These are phyloP conservation scores for Sparassis latifolia DNA, from an alignment of 1,284 basidiomycete species.

Conservation along the genomic window DNA sequence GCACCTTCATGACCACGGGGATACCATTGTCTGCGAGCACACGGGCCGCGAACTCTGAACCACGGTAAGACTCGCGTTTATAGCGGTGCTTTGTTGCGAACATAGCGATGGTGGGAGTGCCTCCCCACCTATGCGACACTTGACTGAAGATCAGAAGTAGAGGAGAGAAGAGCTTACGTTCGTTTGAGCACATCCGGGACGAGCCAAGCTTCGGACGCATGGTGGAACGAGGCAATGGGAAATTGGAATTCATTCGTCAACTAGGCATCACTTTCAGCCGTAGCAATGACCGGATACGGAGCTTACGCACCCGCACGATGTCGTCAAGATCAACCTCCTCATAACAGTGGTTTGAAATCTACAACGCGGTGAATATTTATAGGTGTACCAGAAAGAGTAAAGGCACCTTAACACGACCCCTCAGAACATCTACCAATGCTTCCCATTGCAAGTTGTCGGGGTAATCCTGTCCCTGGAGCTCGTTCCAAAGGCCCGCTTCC, in stretches of 20 bases:
- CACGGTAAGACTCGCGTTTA: constrained; percentile 83
- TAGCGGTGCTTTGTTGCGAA: constrained; percentile 65
- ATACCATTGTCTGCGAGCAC: constrained; percentile 73
- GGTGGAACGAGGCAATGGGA: constrained; percentile 78
- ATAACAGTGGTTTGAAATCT: constrained; percentile 73
- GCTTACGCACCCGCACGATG: constrained; percentile 55
- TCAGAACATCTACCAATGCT: constrained; percentile 79
- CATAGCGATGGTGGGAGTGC: constrained; percentile 68
- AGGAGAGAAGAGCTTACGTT: constrained; percentile 37
- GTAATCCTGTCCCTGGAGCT: constrained; percentile 47
- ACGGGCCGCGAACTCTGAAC: constrained; percentile 77
- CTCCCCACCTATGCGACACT: constrained; percentile 19
- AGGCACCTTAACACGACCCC: constrained; percentile 66
- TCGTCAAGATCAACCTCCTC: constrained; percentile 36
- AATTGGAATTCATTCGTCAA: constrained; percentile 79
- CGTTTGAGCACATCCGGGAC: constrained; percentile 74
- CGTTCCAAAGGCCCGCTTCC: constrained; percentile 51
- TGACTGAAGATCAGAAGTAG: constrained; percentile 19
- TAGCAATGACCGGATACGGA: not conserved
- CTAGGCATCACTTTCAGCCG: constrained; percentile 23
- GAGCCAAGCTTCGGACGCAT: constrained; percentile 82
- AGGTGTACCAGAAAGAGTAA: not conserved
- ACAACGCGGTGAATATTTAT: not conserved
- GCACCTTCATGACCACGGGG: constrained; percentile 71
- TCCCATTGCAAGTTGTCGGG: constrained; percentile 83